Conservation (phyloP, 768 basidiomycete genomes). For the Gautieria morchelliformis region DNA sequence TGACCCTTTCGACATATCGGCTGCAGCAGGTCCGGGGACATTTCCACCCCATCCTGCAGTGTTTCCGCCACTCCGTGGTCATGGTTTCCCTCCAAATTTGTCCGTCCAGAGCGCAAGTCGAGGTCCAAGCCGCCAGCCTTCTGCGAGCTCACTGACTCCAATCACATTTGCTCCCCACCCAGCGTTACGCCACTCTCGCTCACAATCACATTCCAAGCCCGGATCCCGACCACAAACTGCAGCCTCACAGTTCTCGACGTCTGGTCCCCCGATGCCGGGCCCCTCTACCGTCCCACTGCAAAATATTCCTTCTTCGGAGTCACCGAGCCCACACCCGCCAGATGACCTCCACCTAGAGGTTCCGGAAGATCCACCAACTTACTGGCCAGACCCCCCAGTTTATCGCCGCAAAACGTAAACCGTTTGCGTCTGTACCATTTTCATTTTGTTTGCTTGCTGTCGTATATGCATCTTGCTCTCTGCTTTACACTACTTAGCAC, state of each 20-base stretch:
- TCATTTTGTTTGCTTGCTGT: neutral
- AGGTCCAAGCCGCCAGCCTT: slow-evolving; percentile 5
- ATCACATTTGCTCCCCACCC: neutral
- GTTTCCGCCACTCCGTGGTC: neutral
- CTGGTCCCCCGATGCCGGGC: neutral
- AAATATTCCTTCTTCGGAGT: neutral
- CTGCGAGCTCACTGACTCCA: neutral
- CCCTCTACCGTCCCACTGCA: neutral
- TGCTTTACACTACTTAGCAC: neutral
- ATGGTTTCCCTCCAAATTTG: neutral
- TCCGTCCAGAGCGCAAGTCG: neutral
- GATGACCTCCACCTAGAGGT: neutral
- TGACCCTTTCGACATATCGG: slow-evolving; percentile 8
- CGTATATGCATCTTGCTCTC: neutral
- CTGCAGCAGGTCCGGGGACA: neutral
- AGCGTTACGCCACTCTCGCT: neutral
- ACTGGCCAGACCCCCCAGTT: slow-evolving; percentile 3
- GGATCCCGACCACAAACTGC: slow-evolving; percentile 5
- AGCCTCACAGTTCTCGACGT: neutral
- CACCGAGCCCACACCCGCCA: slow-evolving; percentile 1
- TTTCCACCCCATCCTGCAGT: slow-evolving; percentile 8
- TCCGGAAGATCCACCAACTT: slow-evolving; percentile 1
- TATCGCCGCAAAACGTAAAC: slow-evolving; percentile 8
- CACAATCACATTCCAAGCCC: neutral
- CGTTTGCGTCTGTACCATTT: neutral